Conservation (phyloP, 129 eudicot species). For the Glebionis coronaria region DNA sequence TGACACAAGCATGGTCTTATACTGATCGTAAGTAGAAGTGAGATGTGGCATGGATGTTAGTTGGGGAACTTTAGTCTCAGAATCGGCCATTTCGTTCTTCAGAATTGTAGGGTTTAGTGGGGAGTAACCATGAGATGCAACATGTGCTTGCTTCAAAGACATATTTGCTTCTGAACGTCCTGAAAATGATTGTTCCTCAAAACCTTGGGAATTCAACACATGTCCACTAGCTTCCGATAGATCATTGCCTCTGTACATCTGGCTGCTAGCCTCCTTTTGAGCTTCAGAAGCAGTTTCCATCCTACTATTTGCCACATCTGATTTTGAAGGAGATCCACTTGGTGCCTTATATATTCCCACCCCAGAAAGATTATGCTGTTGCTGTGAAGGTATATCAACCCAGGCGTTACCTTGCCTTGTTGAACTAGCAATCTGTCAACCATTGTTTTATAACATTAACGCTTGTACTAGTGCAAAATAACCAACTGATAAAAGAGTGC, state of each 20-base stretch:
- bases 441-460: background rate
- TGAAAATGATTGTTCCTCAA: constrained; percentile 29
- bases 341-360: constrained; percentile 27
- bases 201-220: constrained; percentile 37
- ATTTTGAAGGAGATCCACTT: constrained; percentile 34
- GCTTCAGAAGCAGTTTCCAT: constrained; percentile 35
- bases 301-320: constrained; percentile 39
- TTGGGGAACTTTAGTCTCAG: constrained; percentile 31
- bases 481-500: background rate
- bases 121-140: constrained; percentile 12
- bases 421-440: constrained; percentile 33
- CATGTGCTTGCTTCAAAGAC: constrained; percentile 36
- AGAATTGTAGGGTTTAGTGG: constrained; percentile 32
- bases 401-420: constrained; percentile 35
- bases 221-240: constrained; percentile 24
- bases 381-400: constrained; percentile 40
- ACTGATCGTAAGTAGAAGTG: constrained; percentile 25
- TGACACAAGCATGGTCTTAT: constrained; percentile 24
- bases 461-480: constrained; percentile 8
- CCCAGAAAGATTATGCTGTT: constrained; percentile 33
- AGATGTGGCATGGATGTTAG: constrained; percentile 5
- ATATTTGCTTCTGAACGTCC: constrained; percentile 30
- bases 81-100: constrained; percentile 30
- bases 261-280: constrained; percentile 23
- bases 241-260: constrained; percentile 15